Base-by-base conservation (phyloP, 2,329 filamentous ascomycete genomes). In the Fusarium scirpi region DNA sequence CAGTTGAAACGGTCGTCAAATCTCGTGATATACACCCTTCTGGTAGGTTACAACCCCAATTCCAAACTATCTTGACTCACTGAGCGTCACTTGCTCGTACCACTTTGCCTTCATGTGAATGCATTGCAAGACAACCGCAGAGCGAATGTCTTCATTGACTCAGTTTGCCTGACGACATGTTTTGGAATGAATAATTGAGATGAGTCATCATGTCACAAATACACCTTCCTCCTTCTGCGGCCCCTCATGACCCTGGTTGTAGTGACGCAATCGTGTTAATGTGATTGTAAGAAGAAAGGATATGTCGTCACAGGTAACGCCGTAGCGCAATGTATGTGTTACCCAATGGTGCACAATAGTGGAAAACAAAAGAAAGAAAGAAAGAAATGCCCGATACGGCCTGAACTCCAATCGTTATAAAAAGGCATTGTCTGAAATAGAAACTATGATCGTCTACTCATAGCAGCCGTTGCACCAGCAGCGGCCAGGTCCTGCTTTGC, bases 401-500 rank as follows among this genome's bases (percentile, higher is more conserved):
- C 60, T 55, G 44, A 74, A 76, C 74, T 75, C 72, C 70, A 65
- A 61, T 73, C 55, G 62, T 74, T 59, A 60, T 75, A 46, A 72
- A 68, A 58, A 62, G 27, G 40, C 48, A 53, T 49, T 52, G 34
- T 45, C 30, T 45, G 22, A 34, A 40, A 57, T 32, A 62, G 51
- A 53, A 58, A 52, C 69, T 74, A 86, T 69, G 77, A 80, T 70
- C 86, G 82, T 76, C 86, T 83, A 74, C 81, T 86, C 87, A 90
- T 90, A 62, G 87, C 88, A 47, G 83, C 86, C 25, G 85, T 85
- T 30, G 88, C 88, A 52, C 87, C 87, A 24, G 85, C 87, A 16
- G 87, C 85, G 18, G 88, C 88, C 51, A 89, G 77, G 72, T 90
- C 88, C 69, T 87, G 83, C 78, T 85, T 89, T 58, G 82, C 85